Conservation (phyloP, 2,329 filamentous ascomycete species). For the Exophiala sideris region DNA sequence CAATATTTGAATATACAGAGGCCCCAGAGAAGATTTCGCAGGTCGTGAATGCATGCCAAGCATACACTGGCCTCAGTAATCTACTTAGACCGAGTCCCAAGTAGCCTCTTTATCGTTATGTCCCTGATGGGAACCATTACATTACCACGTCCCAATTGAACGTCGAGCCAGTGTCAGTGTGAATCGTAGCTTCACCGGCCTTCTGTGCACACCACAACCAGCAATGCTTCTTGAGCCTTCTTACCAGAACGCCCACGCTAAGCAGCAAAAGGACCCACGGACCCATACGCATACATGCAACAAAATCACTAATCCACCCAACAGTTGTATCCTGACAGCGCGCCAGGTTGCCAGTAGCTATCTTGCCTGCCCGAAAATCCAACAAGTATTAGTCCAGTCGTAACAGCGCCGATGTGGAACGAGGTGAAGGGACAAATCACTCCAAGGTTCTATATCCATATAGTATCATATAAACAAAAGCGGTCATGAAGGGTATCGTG, state of each 20-base stretch:
- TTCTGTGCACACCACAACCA: not conserved
- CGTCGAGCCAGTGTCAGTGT: no score
- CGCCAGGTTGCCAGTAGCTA: slow-evolving; percentile 16
- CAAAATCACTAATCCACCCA: slow-evolving; percentile 20
- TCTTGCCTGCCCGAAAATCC: slow-evolving; percentile 18
- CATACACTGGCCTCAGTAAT: not conserved
- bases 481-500: slow-evolving; percentile 18
- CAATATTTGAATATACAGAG: no score
- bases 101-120: no score
- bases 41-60: no score
- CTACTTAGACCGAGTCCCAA: no score
- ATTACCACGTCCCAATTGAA: no score
- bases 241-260: slow-evolving; percentile 5
- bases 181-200: no score
- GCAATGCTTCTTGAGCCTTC: not conserved
- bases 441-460: not conserved
- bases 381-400: slow-evolving; percentile 21
- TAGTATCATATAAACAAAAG: slow-evolving; percentile 1
- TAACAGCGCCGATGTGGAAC: slow-evolving; percentile 3
- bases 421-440: not conserved
- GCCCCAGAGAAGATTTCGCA: no score
- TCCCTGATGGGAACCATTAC: no score
- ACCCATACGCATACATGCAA: not conserved
- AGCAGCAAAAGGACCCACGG: not conserved
- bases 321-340: slow-evolving; percentile 8